These are phyloP conservation scores for Cyathus striatus DNA, from an alignment of 768 basidiomycete genomes.

Conservation along the genomic window DNA sequence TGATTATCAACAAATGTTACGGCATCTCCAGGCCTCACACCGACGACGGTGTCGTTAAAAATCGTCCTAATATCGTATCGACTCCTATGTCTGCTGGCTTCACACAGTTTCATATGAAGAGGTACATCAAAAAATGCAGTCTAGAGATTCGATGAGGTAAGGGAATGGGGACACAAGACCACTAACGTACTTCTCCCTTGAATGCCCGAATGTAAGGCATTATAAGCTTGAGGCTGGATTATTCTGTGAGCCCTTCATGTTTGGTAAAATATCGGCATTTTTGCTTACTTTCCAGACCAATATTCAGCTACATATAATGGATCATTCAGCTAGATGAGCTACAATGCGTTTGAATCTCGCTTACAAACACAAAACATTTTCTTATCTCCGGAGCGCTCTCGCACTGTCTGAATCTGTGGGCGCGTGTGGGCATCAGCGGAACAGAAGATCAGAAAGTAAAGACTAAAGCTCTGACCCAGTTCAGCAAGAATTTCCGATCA, in stretches of 20 bases:
- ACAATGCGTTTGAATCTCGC: no score
- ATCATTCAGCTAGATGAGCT: conserved; percentile 2
- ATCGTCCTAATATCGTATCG: conserved; percentile 76
- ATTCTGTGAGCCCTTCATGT: not conserved
- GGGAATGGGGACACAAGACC: not conserved
- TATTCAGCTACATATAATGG: conserved; percentile 58
- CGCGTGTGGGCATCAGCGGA: no score
- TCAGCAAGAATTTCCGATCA: conserved; percentile 61
- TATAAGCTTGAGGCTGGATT: conserved; percentile 40
- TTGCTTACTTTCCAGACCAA: conserved; percentile 68
- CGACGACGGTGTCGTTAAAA: conserved; percentile 63
- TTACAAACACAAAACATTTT: conserved; percentile 56
- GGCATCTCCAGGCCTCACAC: conserved; percentile 68
- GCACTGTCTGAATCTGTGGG: conserved; percentile 57
- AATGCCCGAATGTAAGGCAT: conserved; percentile 57
- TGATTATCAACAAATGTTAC: conserved; percentile 92
- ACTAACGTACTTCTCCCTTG: conserved; percentile 51
- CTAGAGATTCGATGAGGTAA: conserved; percentile 26
- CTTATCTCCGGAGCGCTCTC: conserved; percentile 34
- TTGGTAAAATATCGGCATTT: no score
- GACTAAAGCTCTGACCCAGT: no score
- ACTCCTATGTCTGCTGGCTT: conserved; percentile 63
- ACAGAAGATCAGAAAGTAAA: no score
- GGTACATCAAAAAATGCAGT: conserved; percentile 91
- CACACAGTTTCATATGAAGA: conserved; percentile 77